Evolutionary conservation across 306 rosid species (phyloP).

Genomic region (Fagus sylvatica): DNA sequence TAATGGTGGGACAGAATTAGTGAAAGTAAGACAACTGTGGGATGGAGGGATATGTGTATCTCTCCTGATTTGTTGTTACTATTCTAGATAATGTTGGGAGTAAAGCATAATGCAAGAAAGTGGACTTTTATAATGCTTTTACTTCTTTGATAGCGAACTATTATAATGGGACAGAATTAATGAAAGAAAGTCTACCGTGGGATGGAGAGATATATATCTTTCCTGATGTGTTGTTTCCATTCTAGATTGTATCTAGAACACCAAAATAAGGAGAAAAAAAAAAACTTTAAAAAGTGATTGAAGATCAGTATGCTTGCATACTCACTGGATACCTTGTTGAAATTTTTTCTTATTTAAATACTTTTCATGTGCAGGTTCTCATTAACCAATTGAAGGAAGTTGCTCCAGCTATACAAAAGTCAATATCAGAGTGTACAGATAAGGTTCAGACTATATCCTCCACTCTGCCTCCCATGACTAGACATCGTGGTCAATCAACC

Average conservation of each 20-base stretch:
- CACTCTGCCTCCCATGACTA: conserved; percentile 64
- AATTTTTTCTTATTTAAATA: conserved; percentile 22
- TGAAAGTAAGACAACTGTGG: conserved; percentile 11
- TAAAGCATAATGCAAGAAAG: background rate
- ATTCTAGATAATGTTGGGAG: no score
- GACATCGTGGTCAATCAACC: conserved; percentile 60
- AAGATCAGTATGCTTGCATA: conserved; percentile 11
- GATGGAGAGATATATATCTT: background rate
- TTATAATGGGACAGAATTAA: background rate
- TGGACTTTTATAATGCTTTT: background rate
- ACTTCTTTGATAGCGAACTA: background rate
- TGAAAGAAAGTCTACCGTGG: background rate
- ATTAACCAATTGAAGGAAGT: conserved; percentile 97
- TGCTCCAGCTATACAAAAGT: conserved; percentile 89
- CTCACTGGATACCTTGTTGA: conserved; percentile 8
- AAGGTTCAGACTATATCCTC: conserved; percentile 73
- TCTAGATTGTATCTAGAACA: background rate
- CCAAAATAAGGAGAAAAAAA: background rate
- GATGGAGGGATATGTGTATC: conserved; percentile 7
- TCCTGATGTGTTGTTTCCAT: background rate
- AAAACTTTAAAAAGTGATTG: background rate
- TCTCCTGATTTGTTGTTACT: background rate
- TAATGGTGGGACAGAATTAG: background rate
- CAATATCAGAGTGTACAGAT: conserved; percentile 96
- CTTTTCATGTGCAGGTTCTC: conserved; percentile 64